A percentile compares a stretch with the other conserved stretches of the same genome.
Conservation (phyloP, 371 early-diverging fungal species). For the Lichtheimia ornata region DNA sequence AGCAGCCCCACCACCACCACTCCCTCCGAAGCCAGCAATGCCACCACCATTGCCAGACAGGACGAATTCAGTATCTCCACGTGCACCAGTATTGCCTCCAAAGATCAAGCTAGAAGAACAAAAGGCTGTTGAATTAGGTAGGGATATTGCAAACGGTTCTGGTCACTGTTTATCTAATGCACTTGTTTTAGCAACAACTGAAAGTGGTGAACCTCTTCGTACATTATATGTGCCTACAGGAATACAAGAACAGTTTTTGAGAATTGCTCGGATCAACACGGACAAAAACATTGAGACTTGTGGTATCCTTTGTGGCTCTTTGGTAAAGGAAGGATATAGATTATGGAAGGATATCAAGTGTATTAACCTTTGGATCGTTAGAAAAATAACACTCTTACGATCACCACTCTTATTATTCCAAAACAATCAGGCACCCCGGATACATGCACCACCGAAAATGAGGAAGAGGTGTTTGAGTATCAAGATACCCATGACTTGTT, state of each 20-base stretch:
- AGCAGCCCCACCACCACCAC: slow-evolving; percentile 3
- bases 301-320: slow-evolving; percentile 81
- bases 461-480: slow-evolving; percentile 83
- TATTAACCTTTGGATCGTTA: slow-evolving; percentile 13
- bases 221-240: slow-evolving; percentile 65
- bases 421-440: slow-evolving; percentile 89
- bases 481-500: slow-evolving; percentile 77
- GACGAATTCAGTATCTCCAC: background rate
- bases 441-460: slow-evolving; percentile 85
- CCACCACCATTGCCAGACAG: slow-evolving; percentile 1
- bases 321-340: slow-evolving; percentile 42
- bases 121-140: background rate
- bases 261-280: slow-evolving; percentile 80
- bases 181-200: slow-evolving; percentile 39
- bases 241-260: slow-evolving; percentile 66
- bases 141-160: background rate
- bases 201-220: slow-evolving; percentile 69
- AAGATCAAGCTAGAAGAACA: slow-evolving; percentile 23
- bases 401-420: slow-evolving; percentile 86
- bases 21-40: slow-evolving; percentile 17
- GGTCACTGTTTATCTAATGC: background rate
- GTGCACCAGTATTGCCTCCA: slow-evolving; percentile 34
- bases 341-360: background rate
- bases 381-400: slow-evolving; percentile 66
- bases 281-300: slow-evolving; percentile 86